Percentiles rank a stretch among this genome's conserved stretches.
Conservation (phyloP, 106 monocot species). For the Cymbidium sinense region DNA sequence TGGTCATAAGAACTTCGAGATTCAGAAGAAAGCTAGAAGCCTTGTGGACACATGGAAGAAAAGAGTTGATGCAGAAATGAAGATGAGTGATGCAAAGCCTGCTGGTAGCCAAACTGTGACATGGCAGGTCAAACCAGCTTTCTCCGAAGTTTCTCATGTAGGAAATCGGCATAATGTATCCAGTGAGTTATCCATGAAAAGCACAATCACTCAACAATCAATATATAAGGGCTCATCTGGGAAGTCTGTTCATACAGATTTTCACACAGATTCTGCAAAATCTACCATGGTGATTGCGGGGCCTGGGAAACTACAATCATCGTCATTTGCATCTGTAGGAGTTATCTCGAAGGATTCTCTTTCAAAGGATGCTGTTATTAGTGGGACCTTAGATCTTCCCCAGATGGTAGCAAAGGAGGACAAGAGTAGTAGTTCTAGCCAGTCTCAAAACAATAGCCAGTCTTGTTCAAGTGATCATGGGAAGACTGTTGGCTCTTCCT, state of each 20-base stretch:
- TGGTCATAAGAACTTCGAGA: constrained; percentile 70
- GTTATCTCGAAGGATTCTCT: constrained; percentile 41
- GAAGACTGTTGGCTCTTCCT: constrained; percentile 29
- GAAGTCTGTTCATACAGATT: constrained; percentile 17
- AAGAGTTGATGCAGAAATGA: constrained; percentile 84
- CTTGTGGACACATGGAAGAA: constrained; percentile 95
- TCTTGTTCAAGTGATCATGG: constrained; percentile 55
- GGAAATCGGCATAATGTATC: constrained; percentile 28
- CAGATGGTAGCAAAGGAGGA: constrained; percentile 38
- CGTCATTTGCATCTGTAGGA: constrained; percentile 13
- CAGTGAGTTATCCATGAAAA: constrained; percentile 27
- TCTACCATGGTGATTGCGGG: constrained; percentile 20
- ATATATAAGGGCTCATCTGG: constrained; percentile 29
- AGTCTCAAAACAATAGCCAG: constrained; percentile 8
- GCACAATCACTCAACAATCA: constrained; percentile 21
- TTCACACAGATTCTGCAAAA: too few species aligned
- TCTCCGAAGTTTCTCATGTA: constrained; percentile 51
- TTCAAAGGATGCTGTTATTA: constrained; percentile 15
- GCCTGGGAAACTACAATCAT: constrained; percentile 30
- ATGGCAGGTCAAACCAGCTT: constrained; percentile 49
- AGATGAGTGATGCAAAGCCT: constrained; percentile 56
- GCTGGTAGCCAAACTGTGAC: constrained; percentile 30
- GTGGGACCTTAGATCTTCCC: constrained; percentile 14
- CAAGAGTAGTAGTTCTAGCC: constrained; percentile 43
- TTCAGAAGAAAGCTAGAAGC: constrained; percentile 84